These are phyloP conservation scores for Tulasnella sp. DNA, from an alignment of 768 basidiomycete species.

Conservation along the genomic window DNA sequence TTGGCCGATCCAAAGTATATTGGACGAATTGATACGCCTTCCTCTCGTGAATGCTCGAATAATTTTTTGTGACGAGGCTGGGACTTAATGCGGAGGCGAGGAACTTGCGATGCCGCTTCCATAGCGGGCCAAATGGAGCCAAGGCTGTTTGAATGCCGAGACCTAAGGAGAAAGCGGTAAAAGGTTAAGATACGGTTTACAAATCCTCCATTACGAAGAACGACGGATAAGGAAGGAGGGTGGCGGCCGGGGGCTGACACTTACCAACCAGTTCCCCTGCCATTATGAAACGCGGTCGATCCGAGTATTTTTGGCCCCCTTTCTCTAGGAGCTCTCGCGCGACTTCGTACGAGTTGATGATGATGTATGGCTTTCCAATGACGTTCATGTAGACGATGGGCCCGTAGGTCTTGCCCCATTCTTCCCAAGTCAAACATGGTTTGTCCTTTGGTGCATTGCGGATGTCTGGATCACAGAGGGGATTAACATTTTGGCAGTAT, in stretches of 20 bases:
- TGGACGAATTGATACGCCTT: not conserved
- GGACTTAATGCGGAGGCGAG: not conserved
- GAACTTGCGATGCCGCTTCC: not conserved
- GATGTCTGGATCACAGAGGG: not conserved
- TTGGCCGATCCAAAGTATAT: not conserved
- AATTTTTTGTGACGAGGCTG: not conserved
- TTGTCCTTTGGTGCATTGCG: not conserved
- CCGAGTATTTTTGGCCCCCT: slow-evolving; percentile 29
- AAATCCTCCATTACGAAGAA: not conserved
- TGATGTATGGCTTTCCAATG: not conserved
- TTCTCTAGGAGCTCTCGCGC: slow-evolving; percentile 30
- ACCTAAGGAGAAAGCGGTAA: not conserved
- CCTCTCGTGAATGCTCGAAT: not conserved
- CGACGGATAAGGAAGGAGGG: not conserved
- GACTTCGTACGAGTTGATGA: slow-evolving; percentile 27
- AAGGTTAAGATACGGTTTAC: not conserved
- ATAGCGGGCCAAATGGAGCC: not conserved
- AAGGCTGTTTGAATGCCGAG: not conserved
- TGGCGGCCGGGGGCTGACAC: not conserved
- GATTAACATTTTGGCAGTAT: not conserved
- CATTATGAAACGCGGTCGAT: slow-evolving; percentile 26
- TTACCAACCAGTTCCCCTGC: not conserved
- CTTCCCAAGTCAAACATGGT: slow-evolving; percentile 8
- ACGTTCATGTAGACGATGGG: slow-evolving; percentile 14
- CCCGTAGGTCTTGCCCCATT: slow-evolving; percentile 20